Evolutionary conservation across 2,329 filamentous ascomycete genomes (phyloP).

Genomic region (Diaporthe vaccinii): DNA sequence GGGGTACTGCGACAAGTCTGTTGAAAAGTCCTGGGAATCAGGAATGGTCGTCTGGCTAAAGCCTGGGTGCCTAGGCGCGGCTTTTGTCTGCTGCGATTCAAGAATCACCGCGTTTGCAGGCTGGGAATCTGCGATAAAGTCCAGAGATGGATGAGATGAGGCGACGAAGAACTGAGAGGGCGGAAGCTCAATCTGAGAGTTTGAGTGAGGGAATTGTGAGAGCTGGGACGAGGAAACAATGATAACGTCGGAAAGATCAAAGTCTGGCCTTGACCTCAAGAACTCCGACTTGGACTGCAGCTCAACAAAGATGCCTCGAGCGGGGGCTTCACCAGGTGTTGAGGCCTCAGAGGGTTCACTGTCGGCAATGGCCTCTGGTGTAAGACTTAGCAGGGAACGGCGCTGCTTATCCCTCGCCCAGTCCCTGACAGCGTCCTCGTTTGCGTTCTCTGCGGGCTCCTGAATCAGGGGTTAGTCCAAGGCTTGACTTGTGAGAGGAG

Average conservation of each 20-base stretch:
- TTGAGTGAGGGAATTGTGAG: slow-evolving; percentile 28
- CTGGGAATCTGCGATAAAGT: slow-evolving; percentile 37
- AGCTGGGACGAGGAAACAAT: slow-evolving; percentile 37
- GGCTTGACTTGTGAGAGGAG: background rate
- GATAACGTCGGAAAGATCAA: slow-evolving; percentile 44
- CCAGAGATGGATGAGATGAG: slow-evolving; percentile 42
- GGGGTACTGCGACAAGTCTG: slow-evolving; percentile 25
- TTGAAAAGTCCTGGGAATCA: slow-evolving; percentile 56
- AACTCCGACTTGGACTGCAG: slow-evolving; percentile 40
- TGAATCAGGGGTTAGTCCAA: slow-evolving; percentile 33
- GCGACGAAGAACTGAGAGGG: slow-evolving; percentile 37
- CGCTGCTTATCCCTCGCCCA: slow-evolving; percentile 48
- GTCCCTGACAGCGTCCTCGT: slow-evolving; percentile 45
- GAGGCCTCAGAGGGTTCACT: slow-evolving; percentile 17
- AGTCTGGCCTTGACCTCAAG: slow-evolving; percentile 39
- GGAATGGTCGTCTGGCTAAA: slow-evolving; percentile 56
- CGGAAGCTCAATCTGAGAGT: slow-evolving; percentile 31
- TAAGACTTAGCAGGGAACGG: slow-evolving; percentile 26
- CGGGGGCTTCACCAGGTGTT: slow-evolving; percentile 12
- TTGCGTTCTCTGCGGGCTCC: slow-evolving; percentile 49
- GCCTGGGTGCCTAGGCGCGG: slow-evolving; percentile 28
- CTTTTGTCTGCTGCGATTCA: background rate
- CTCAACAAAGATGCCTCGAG: slow-evolving; percentile 32
- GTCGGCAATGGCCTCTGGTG: background rate
- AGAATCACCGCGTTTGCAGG: background rate